phyloP scores from a whole-genome alignment of 257 asterid genomes.

The Lithospermum erythrorhizon region DNA sequence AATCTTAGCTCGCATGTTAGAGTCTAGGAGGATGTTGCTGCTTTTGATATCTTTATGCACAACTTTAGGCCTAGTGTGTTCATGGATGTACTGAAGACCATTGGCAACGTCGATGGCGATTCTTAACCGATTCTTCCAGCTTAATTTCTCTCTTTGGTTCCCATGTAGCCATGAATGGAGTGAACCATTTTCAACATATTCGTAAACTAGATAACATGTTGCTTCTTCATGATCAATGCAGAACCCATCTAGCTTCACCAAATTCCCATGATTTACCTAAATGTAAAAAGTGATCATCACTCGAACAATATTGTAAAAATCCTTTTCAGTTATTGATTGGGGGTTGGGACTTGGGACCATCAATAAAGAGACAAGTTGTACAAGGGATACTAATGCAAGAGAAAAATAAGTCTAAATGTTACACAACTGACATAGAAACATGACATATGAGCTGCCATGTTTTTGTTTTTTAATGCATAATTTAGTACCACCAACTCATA shows the following conservation, averaged over 20 bases:
- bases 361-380: no score
- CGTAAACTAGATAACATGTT: constrained; percentile 79
- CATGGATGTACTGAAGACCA: constrained; percentile 91
- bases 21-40: constrained; percentile 83
- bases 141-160: constrained; percentile 29
- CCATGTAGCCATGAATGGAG: constrained; percentile 70
- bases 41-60: constrained; percentile 91
- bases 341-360: constrained; percentile 7
- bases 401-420: no score
- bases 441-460: constrained; percentile 18
- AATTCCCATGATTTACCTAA: constrained; percentile 93
- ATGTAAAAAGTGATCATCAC: constrained; percentile 8
- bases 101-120: constrained; percentile 79
- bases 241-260: constrained; percentile 88
- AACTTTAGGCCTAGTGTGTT: constrained; percentile 84
- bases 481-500: background rate
- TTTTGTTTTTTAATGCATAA: constrained; percentile 1
- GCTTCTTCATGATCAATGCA: constrained; percentile 81
- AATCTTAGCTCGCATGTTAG: constrained; percentile 82
- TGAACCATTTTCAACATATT: constrained; percentile 76
- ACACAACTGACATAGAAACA: background rate
- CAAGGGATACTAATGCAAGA: no score
- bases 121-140: constrained; percentile 68
- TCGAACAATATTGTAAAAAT: background rate
- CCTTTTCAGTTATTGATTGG: background rate